A percentile compares a stretch with the other conserved stretches of the same genome.
phyloP scores from a whole-genome alignment of 2,329 filamentous ascomycete species.

The Paracoccidioides lutzii region DNA sequence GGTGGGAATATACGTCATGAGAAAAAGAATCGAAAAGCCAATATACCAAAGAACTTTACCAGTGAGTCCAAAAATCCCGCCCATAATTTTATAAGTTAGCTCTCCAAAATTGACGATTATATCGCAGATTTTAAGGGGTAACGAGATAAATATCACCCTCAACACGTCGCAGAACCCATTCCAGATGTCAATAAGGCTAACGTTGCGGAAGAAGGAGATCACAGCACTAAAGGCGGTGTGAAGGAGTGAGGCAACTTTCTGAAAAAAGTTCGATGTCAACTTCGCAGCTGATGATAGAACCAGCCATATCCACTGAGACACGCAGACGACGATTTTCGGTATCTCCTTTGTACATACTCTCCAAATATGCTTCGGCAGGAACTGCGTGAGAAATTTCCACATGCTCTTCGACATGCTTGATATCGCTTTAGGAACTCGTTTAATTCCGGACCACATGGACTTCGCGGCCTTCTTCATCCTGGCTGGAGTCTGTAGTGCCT shows the following conservation, averaged over 20 bases:
- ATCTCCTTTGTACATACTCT: neutral
- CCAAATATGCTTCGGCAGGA: neutral
- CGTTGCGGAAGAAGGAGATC: slow-evolving; percentile 1
- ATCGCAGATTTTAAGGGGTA: neutral
- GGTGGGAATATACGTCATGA: neutral
- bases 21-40: neutral
- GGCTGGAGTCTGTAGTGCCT: neutral
- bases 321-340: neutral
- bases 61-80: neutral
- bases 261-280: neutral
- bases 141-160: neutral
- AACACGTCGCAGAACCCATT: slow-evolving; percentile 2
- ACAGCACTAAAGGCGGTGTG: neutral
- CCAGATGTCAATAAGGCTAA: slow-evolving; percentile 1
- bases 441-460: neutral
- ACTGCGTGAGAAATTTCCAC: neutral
- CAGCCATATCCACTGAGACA: neutral
- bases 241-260: neutral
- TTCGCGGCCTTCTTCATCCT: neutral
- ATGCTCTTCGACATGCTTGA: neutral
- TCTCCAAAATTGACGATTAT: neutral
- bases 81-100: neutral
- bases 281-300: neutral
- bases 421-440: neutral
- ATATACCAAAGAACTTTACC: slow-evolving; percentile 1